Conservation (phyloP, 208 protist species). For the Porcisia hertigi region DNA sequence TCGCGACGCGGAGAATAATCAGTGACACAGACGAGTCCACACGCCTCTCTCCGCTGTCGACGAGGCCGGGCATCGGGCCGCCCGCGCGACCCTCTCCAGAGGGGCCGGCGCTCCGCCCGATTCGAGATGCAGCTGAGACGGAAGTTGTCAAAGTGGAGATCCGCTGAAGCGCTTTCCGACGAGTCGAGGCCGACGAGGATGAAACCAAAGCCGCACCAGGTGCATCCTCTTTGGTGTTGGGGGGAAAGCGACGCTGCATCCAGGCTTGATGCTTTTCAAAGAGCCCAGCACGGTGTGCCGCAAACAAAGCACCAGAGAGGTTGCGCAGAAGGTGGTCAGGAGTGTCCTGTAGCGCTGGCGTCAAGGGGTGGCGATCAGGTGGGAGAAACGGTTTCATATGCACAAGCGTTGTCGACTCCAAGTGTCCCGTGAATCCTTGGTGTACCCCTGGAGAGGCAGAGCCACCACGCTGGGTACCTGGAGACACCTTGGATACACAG, state of each 20-base stretch:
- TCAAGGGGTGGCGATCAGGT: slow-evolving; percentile 35
- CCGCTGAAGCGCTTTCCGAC: slow-evolving; percentile 21
- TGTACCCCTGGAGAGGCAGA: neutral
- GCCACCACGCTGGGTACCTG: neutral
- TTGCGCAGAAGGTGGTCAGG: slow-evolving; percentile 34
- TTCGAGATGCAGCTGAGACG: neutral
- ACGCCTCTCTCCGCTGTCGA: slow-evolving; percentile 5
- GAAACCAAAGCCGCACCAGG: neutral
- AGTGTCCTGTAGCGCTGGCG: slow-evolving; percentile 22
- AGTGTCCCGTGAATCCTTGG: neutral
- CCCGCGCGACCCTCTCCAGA: neutral
- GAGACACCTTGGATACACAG: neutral
- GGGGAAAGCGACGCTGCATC: slow-evolving; percentile 11
- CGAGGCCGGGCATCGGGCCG: neutral
- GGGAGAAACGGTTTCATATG: slow-evolving; percentile 39
- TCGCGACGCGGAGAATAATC: slow-evolving; percentile 61
- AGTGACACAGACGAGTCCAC: slow-evolving; percentile 53
- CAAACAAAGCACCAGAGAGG: slow-evolving; percentile 29
- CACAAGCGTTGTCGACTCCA: neutral
- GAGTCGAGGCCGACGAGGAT: slow-evolving; percentile 2
- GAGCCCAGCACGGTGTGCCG: slow-evolving; percentile 18
- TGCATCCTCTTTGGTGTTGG: neutral
- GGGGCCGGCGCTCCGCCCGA: neutral
- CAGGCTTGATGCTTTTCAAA: slow-evolving; percentile 22
- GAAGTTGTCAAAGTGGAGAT: slow-evolving; percentile 14